These are phyloP conservation scores for Tulasnella sp. DNA, from an alignment of 768 basidiomycete genomes.

Conservation along the genomic window DNA sequence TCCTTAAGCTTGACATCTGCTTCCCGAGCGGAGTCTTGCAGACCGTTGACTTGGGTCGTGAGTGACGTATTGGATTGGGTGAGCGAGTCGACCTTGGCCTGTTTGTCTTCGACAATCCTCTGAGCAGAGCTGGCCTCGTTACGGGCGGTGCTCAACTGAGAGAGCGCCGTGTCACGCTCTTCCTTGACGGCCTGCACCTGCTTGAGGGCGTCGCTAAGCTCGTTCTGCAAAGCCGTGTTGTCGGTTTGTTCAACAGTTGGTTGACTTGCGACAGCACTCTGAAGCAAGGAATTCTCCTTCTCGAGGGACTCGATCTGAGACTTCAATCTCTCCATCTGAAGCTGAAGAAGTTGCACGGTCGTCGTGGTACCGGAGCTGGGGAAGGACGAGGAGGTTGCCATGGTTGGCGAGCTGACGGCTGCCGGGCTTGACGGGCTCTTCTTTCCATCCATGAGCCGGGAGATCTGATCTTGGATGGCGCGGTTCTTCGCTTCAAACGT, in stretches of 20 bases:
- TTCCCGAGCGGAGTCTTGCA: constrained; percentile 25
- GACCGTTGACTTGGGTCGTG: not conserved
- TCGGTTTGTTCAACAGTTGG: constrained; percentile 28
- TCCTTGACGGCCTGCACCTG: constrained; percentile 40
- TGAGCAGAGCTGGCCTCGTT: not conserved
- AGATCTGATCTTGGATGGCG: constrained; percentile 50
- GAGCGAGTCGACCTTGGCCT: constrained; percentile 18
- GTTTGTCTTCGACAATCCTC: constrained; percentile 8
- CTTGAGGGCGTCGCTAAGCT: constrained; percentile 34
- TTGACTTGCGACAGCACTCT: constrained; percentile 30
- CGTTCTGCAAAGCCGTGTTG: constrained; percentile 39
- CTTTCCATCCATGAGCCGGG: constrained; percentile 42
- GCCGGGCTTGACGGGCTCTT: constrained; percentile 24
- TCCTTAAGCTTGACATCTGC: constrained; percentile 41
- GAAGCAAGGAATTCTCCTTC: constrained; percentile 64
- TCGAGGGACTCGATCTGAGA: constrained; percentile 57
- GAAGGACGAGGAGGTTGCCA: not conserved
- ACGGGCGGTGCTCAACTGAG: constrained; percentile 29
- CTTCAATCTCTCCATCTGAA: constrained; percentile 29
- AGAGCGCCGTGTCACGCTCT: constrained; percentile 8
- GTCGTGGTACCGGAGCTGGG: constrained; percentile 11
- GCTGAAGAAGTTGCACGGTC: constrained; percentile 3
- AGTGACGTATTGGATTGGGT: not conserved
- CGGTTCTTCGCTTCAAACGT: constrained; percentile 36
- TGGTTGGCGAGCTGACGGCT: not conserved